Base-by-base conservation (phyloP, 352 stramenopile genomes). In the Pythium brassicae region DNA sequence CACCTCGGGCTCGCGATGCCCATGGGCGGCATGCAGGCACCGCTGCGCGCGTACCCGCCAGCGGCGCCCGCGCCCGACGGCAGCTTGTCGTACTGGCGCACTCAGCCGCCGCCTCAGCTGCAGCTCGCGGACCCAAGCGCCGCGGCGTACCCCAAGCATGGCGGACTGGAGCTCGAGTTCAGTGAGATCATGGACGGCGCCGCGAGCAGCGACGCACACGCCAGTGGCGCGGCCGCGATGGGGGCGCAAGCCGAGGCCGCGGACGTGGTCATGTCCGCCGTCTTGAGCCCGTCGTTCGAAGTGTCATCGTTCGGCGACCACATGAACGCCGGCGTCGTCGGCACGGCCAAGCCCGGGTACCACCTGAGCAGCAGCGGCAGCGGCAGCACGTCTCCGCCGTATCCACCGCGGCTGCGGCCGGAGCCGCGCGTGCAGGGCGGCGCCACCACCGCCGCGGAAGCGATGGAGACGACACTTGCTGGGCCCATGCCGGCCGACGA, bases 121-220 rank as follows among this genome's bases (percentile, higher is more conserved):
- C 20, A 49, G 55, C 27, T 42, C 8, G 48, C n/a, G 4, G 55
- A 66, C 20, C 6, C 34, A 19, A 17, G 25, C 2, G 22, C 29
- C 15, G n/a, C 10, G 10, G 43, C 51, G 43, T 65, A 65, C 27
- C 39, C 34, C 11, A 59, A 59, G 27, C 58, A 59, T 25, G 54
- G 39, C 17, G 71, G 49, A 22, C 50, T 83, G 44, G 72, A 78
- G 42, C 52, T 83, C 27, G 72, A 74, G 50, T 63, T 81, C 14
- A 50, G 59, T 34, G 75, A 74, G 14, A 79, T 83, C 32, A 27
- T 86, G 19, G 59, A 25, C 55, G 57, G 32, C 25, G 57, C 44
- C 29, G n/a, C 17, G 11, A 19, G 17, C 37, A 63, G 29, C 56
- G 54, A 23, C 46, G 27, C 7, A 15, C 10, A 10, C n/a, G 39